phyloP scores from a whole-genome alignment of 148 eudicot genomes.

The Cornus suecica region DNA sequence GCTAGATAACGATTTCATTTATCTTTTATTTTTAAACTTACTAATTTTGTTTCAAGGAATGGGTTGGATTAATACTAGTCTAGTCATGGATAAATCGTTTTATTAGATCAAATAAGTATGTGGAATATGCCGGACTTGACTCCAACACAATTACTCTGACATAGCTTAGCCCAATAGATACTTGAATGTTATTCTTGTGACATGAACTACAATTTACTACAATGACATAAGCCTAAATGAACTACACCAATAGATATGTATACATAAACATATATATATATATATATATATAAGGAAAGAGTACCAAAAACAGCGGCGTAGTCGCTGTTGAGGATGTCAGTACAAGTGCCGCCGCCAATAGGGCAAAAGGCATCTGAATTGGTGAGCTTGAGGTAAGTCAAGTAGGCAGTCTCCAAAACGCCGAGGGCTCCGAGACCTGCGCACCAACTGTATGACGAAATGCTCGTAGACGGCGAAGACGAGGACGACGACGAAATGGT shows the following conservation, averaged over 20 bases:
- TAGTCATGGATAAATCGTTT: too few species aligned
- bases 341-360: conserved; percentile 62
- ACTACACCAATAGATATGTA: not conserved
- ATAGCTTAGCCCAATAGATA: too few species aligned
- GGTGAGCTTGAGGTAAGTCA: conserved; percentile 70
- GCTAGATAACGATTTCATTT: too few species aligned
- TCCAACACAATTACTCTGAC: too few species aligned
- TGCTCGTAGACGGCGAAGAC: conserved; percentile 14
- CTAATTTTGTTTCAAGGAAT: too few species aligned
- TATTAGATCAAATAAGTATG: too few species aligned
- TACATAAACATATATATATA: too few species aligned
- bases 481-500: conserved; percentile 3
- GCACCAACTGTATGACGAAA: conserved; percentile 75
- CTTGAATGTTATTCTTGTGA: not conserved
- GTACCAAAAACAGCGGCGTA: conserved; percentile 68
- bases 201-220: not conserved
- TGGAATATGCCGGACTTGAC: too few species aligned
- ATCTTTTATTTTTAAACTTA: too few species aligned
- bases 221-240: not conserved
- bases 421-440: conserved; percentile 82
- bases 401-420: conserved; percentile 64
- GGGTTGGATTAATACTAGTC: too few species aligned
- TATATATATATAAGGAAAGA: not conserved
- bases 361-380: conserved; percentile 81
- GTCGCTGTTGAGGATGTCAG: conserved; percentile 67